Base-by-base conservation (phyloP, 164 flowering plant species). In the Aristolochia fimbriata region DNA sequence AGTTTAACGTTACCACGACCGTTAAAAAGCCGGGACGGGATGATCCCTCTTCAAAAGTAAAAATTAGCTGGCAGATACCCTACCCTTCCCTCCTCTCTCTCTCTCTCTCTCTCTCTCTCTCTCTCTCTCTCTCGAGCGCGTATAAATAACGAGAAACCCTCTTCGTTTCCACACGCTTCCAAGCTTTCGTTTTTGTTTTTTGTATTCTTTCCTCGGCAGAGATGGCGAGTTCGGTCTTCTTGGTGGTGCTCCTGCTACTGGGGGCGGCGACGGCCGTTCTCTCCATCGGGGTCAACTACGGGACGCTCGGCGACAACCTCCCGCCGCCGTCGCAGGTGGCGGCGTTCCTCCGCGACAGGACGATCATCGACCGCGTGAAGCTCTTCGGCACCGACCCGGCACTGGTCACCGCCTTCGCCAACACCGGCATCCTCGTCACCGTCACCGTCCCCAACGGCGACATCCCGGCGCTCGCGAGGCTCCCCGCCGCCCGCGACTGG, bases 271-370 rank as follows among this genome's bases (percentile, higher is more conserved):
- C 74, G 50, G 27, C 73, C 22, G 70, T 52, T 7, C 19, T 60
- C 60, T 66, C 91, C 58, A 76, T 92, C 67, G 98, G 98, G 5
- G 91, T 89, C 21, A 92, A 92, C 87, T 89, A 92, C 64, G 98
- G 98, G 57, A 84, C 91, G 16, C 60, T 84, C 6, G 97, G 66
- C 24, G 60, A 86, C 82, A 81, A 89, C 83, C 98, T 92, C 60
- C 97, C 91, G 0, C 77, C 91, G 1, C 94, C 98, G 0, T 13
- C 81, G 16, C 76, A 77, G 53, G 98, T 92, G 16, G 98, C 91
- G 7, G 60, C 72, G 23, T 92, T 87, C 71, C 81, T 92, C 69
- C 70, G 74, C 60, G 60, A 75, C 15, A 55, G 63, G 57, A 92
- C 98, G 16, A 71, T 27, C 51, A 84, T 92, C 65, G 85, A 84